A percentile compares a stretch with the other conserved stretches of the same genome.
Conservation (phyloP, 805 yeast genomes). For the Candida germanica region DNA sequence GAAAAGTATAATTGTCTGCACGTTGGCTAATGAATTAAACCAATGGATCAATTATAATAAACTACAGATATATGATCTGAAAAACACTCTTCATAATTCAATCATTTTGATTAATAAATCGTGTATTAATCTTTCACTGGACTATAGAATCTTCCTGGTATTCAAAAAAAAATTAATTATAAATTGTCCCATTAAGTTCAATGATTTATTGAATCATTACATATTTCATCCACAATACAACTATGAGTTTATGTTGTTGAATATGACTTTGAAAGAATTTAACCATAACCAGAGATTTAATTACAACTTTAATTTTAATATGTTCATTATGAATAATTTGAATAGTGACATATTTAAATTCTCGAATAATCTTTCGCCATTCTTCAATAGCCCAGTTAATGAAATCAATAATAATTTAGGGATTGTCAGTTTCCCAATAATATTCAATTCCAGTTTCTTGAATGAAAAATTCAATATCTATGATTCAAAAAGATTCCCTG, state of each 20-base stretch:
- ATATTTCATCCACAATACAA: conserved; percentile 26
- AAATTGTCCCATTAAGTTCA: conserved; percentile 49
- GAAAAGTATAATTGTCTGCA: conserved; percentile 26
- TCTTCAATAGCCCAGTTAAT: conserved; percentile 9
- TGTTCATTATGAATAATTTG: conserved; percentile 9
- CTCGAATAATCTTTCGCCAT: conserved; percentile 17
- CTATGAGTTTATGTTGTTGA: conserved; percentile 44
- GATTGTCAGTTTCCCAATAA: conserved; percentile 47
- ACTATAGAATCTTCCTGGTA: conserved; percentile 31
- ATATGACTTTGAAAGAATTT: conserved; percentile 48
- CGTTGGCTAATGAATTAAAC: conserved; percentile 36
- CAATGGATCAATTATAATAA: conserved; percentile 17
- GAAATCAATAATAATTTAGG: conserved; percentile 51
- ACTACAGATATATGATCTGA: conserved; percentile 29
- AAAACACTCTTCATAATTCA: conserved; percentile 48
- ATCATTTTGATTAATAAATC: conserved; percentile 49
- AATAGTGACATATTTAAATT: conserved; percentile 11
- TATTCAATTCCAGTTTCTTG: conserved; percentile 37
- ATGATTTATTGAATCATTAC: conserved; percentile 48
- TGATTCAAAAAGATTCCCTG: conserved; percentile 22
- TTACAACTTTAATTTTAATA: conserved; percentile 8
- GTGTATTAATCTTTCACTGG: conserved; percentile 8
- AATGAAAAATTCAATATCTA: conserved; percentile 17
- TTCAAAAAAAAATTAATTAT: conserved; percentile 48
- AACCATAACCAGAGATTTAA: conserved; percentile 18